These are phyloP conservation scores for Athelia psychrophila DNA, from an alignment of 1,284 basidiomycete genomes.

Conservation along the genomic window DNA sequence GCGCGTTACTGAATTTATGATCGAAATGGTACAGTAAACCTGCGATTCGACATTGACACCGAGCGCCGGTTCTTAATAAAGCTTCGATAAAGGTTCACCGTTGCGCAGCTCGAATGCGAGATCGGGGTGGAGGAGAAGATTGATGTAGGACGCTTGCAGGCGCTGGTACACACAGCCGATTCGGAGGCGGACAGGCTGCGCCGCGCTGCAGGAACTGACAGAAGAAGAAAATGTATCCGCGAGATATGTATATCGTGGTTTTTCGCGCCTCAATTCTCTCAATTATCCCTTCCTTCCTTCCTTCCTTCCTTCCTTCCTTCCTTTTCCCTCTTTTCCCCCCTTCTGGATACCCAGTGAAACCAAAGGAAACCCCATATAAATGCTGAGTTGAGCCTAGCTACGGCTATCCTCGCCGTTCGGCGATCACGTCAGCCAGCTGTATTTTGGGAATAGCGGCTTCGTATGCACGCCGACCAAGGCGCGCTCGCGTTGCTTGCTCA, in stretches of 20 bases:
- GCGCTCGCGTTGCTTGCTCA: constrained; percentile 49
- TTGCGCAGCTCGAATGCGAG: background rate
- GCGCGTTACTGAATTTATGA: too few species aligned
- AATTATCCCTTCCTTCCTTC: too few species aligned
- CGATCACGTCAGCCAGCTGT: constrained; percentile 43
- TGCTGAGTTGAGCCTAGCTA: too few species aligned
- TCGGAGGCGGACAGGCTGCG: background rate
- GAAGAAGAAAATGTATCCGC: background rate
- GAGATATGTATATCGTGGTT: too few species aligned
- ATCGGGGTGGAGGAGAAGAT: background rate
- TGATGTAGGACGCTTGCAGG: background rate
- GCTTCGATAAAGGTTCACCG: background rate
- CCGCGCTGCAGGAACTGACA: background rate
- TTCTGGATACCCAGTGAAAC: too few species aligned
- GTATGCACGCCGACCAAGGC: constrained; percentile 40
- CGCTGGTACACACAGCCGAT: background rate
- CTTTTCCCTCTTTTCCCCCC: too few species aligned
- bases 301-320: too few species aligned
- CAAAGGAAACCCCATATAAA: too few species aligned
- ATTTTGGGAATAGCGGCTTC: constrained; percentile 45
- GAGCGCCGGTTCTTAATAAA: background rate
- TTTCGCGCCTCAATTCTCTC: too few species aligned
- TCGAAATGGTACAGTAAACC: too few species aligned
- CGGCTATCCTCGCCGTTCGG: too few species aligned
- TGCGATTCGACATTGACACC: background rate